Conservation (phyloP, 768 basidiomycete species). For the Astraeus odoratus region DNA sequence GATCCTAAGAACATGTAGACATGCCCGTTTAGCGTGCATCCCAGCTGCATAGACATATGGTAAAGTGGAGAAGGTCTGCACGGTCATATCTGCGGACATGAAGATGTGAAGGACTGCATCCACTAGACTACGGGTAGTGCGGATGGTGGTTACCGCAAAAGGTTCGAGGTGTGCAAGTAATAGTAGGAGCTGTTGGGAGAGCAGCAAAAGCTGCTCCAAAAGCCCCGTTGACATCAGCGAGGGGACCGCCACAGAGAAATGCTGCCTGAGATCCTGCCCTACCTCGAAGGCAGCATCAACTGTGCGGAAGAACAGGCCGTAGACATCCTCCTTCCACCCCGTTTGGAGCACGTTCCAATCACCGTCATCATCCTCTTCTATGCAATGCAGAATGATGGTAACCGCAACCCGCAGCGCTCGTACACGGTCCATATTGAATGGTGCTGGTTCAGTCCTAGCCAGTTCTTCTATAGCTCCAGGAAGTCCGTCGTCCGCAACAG, state of each 20-base stretch:
- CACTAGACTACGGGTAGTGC: constrained; percentile 40
- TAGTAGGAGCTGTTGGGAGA: constrained; percentile 45
- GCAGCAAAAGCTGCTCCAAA: constrained; percentile 48
- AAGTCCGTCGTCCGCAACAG: constrained; percentile 64
- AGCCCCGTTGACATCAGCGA: constrained; percentile 33
- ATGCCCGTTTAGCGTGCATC: constrained; percentile 40
- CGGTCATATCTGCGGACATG: constrained; percentile 43
- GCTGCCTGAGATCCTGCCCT: constrained; percentile 43
- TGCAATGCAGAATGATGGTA: constrained; percentile 46
- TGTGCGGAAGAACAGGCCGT: constrained; percentile 52
- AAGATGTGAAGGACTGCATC: constrained; percentile 47
- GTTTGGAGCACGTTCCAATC: constrained; percentile 50
- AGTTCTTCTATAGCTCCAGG: constrained; percentile 59
- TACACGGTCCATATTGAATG: constrained; percentile 41
- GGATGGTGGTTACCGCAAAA: constrained; percentile 44
- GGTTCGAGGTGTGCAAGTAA: constrained; percentile 44
- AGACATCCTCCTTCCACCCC: constrained; percentile 54
- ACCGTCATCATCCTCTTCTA: constrained; percentile 43
- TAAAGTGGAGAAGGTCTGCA: constrained; percentile 32
- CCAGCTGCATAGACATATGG: constrained; percentile 17
- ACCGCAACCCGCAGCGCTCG: constrained; percentile 59
- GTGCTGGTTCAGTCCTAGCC: constrained; percentile 17
- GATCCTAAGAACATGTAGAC: constrained; percentile 41
- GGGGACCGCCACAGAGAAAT: constrained; percentile 40
- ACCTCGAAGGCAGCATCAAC: constrained; percentile 45